Evolutionary conservation across 2,329 filamentous ascomycete genomes (phyloP).

Genomic region (Plenodomus lindquistii): DNA sequence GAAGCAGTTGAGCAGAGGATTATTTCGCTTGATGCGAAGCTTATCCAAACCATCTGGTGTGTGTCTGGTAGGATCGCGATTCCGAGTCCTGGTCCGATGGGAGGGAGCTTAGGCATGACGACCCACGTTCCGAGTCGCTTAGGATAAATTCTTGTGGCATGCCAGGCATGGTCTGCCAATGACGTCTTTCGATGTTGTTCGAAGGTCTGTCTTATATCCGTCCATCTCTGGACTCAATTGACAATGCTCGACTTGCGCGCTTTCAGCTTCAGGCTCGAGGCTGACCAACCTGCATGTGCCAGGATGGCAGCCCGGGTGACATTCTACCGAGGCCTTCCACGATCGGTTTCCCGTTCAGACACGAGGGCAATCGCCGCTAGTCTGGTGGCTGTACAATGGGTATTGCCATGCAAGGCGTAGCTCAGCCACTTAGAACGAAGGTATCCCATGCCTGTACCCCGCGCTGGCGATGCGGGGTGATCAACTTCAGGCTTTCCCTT

Average conservation of each 20-base stretch:
- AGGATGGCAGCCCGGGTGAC: no score
- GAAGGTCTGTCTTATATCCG: not conserved
- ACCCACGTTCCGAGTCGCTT: conserved; percentile 7
- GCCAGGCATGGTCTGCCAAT: conserved; percentile 11
- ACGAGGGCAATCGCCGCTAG: no score
- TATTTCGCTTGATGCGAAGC: not conserved
- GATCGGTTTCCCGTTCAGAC: no score
- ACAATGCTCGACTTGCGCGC: not conserved
- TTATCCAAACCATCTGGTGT: not conserved
- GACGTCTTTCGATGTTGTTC: not conserved
- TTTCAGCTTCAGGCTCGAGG: not conserved
- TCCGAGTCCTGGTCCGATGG: conserved; percentile 1
- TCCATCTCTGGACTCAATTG: not conserved
- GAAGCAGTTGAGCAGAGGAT: not conserved
- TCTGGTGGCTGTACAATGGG: no score
- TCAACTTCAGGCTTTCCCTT: conserved; percentile 21
- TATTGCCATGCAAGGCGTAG: no score
- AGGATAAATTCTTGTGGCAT: conserved; percentile 6
- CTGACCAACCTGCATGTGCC: no score
- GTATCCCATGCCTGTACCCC: conserved; percentile 17
- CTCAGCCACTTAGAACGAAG: no score
- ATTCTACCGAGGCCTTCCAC: no score
- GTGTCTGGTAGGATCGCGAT: not conserved
- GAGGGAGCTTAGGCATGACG: not conserved
- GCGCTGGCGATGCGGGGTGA: conserved; percentile 26